Conservation (phyloP, 2,329 filamentous ascomycete genomes). For the Pyrenochaeta sp. region DNA sequence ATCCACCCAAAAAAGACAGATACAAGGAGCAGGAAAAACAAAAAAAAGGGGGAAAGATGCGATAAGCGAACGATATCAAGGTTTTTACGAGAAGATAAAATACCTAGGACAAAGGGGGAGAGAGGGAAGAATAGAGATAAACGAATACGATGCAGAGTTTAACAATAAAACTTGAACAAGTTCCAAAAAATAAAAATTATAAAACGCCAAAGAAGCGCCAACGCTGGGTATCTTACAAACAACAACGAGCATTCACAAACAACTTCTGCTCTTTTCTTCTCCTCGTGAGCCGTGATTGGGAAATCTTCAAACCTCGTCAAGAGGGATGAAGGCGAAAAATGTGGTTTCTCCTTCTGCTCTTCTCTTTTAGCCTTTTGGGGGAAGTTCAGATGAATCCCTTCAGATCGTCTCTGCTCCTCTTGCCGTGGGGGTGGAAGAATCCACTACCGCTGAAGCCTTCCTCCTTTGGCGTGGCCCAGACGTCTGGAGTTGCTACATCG, state of each 20-base stretch:
- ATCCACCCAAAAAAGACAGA: too few relatives aligned
- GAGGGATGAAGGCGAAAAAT: too few relatives aligned
- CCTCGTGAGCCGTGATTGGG: neutral
- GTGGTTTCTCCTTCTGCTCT: neutral
- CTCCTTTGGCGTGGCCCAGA: constrained; percentile 52
- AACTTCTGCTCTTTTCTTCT: neutral
- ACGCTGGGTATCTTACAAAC: constrained; percentile 24
- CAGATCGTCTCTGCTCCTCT: neutral
- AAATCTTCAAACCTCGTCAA: neutral
- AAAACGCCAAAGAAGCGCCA: constrained; percentile 10
- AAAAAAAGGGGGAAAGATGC: too few relatives aligned
- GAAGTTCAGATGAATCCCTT: constrained; percentile 8
- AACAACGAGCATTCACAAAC: neutral
- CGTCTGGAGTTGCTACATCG: constrained; percentile 39
- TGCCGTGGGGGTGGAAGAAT: constrained; percentile 22
- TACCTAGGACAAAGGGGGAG: too few relatives aligned
- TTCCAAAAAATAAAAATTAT: constrained; percentile 3
- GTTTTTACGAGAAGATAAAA: too few relatives aligned
- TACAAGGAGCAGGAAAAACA: too few relatives aligned
- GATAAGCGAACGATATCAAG: too few relatives aligned
- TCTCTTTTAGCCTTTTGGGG: too few relatives aligned
- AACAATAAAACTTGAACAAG: neutral
- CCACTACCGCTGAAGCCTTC: constrained; percentile 29
- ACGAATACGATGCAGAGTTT: too few relatives aligned
- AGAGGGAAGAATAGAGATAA: too few relatives aligned